These are phyloP conservation scores for Aspergillus oerlinghausenensis DNA, from an alignment of 2,329 filamentous ascomycete species.

Conservation along the genomic window DNA sequence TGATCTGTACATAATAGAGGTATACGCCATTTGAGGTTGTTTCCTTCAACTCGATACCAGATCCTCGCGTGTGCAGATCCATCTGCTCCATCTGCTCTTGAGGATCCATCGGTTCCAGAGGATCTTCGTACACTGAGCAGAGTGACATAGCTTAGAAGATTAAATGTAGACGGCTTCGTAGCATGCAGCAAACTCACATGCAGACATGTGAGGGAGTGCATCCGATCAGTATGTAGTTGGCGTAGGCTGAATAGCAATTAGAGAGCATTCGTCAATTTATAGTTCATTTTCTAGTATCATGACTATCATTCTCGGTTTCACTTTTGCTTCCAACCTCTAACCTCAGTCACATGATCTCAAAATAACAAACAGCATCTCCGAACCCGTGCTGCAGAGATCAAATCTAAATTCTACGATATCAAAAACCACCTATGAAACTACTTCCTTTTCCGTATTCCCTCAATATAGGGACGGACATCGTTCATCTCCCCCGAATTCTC, in stretches of 20 bases:
- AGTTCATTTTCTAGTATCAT: neutral
- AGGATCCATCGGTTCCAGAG: neutral
- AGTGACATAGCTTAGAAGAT: neutral
- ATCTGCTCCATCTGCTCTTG: neutral
- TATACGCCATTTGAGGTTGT: constrained; percentile 24
- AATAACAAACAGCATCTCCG: neutral
- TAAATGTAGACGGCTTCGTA: neutral
- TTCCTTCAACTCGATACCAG: constrained; percentile 8
- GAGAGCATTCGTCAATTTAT: neutral
- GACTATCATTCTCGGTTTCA: neutral
- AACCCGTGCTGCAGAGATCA: neutral
- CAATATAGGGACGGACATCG: constrained; percentile 74
- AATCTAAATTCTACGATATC: neutral
- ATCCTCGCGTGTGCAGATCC: neutral
- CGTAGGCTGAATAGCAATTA: neutral
- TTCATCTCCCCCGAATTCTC: constrained; percentile 62
- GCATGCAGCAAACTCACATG: neutral
- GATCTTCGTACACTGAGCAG: neutral
- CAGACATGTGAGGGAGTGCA: neutral
- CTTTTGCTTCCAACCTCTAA: neutral
- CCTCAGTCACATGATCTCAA: neutral
- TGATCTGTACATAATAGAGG: constrained; percentile 24
- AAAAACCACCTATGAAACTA: constrained; percentile 26
- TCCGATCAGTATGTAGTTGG: neutral
- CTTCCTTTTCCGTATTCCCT: constrained; percentile 60